Evolutionary conservation across 495 filamentous ascomycete species (phyloP), one percentile per base, ranked within the genome.

Genomic region (Penicillium parvum): DNA sequence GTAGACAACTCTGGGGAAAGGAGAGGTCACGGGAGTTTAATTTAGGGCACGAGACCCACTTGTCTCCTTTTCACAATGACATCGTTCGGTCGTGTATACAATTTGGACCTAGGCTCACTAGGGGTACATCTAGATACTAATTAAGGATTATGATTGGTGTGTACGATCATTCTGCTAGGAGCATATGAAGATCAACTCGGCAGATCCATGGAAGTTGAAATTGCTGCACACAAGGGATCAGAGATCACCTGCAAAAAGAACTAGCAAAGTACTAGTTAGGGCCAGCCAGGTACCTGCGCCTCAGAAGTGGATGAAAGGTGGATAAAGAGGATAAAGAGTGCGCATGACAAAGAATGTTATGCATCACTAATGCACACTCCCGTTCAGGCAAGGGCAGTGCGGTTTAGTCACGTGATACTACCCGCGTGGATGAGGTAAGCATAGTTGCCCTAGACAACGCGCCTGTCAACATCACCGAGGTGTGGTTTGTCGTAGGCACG

Each of bases 1-100:
- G 37, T n/a, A n/a, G n/a, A n/a, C n/a, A n/a, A n/a, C n/a, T 55
- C 53, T 44, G 57, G 57, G 57, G 53, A 57, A 57, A 60, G 57
- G 57, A 60, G 57, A 55, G 34, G 56, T 60, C 52, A 57, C 53
- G 56, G 52, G 56, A 50, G 55, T 38, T 33, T 52, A 57, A 57
- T 48, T 57, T 51, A 43, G 47, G 39, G 35, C 14, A 42, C 23
- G 32, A 16, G 54, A 49, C 53, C 53, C 53, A 60, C 53, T 47
- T 46, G 36, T 48, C 45, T 52, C 50, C 55, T 60, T 57, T 50
- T 57, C 14, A n/a, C 39, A 20, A 48, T 49, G 44, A 44, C 50
- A 44, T 47, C 36, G 22, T 10, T 27, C n/a, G n/a, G n/a, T n/a
- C n/a, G n/a, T n/a, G n/a, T n/a, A n/a, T n/a, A n/a, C n/a, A n/a